These are phyloP conservation scores for Pistacia atlantica DNA, from an alignment of 345 rosid species.

Conservation along the genomic window DNA sequence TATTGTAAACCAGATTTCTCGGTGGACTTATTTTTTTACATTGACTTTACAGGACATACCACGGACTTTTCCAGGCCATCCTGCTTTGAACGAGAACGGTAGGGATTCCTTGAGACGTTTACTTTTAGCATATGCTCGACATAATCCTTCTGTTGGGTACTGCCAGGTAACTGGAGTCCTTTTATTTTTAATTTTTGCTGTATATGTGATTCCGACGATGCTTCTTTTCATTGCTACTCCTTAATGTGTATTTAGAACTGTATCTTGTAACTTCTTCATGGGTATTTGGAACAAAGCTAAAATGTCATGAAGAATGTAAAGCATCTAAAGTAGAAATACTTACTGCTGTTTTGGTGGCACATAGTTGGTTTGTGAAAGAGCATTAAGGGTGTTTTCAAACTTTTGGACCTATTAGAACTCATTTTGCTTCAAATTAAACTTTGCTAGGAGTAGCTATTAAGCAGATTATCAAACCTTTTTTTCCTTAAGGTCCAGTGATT, in stretches of 20 bases:
- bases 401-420: background rate
- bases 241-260: slow-evolving; percentile 3
- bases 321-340: background rate
- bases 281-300: background rate
- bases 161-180: slow-evolving; percentile 69
- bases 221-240: background rate
- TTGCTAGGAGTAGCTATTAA: background rate
- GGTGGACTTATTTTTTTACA: slow-evolving; percentile 31
- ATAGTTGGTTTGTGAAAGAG: slow-evolving; percentile 1
- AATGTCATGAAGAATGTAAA: background rate
- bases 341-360: background rate
- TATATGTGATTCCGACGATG: background rate
- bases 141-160: slow-evolving; percentile 96
- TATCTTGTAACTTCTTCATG: background rate
- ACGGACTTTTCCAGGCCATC: slow-evolving; percentile 95
- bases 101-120: slow-evolving; percentile 88
- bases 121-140: slow-evolving; percentile 87
- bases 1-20: slow-evolving; percentile 33
- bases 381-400: background rate
- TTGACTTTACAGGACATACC: slow-evolving; percentile 79
- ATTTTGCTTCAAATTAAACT: background rate
- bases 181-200: background rate
- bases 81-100: slow-evolving; percentile 87
- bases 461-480: background rate
- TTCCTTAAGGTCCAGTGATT: too few species aligned